Conservation (phyloP, 352 stramenopile species). For the Phytophthora vignae region DNA sequence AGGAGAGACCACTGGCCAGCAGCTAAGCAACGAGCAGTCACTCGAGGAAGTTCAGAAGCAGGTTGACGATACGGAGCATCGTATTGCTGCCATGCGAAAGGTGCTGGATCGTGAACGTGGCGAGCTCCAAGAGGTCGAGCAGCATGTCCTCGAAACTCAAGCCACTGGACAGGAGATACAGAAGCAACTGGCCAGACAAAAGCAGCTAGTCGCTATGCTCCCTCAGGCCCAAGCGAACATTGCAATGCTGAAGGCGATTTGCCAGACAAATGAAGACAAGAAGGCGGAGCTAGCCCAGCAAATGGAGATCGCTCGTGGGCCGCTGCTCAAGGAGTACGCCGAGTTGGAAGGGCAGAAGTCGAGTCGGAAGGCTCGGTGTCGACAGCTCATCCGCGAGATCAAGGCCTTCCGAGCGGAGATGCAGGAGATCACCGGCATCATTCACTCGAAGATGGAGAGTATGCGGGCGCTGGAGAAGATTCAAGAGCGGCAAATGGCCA, state of each 20-base stretch:
- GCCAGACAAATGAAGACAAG: slow-evolving; percentile 56
- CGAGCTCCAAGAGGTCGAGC: slow-evolving; percentile 37
- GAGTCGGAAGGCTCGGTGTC: slow-evolving; percentile 59
- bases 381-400: slow-evolving; percentile 74
- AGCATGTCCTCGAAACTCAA: slow-evolving; percentile 48
- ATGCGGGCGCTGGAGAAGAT: slow-evolving; percentile 63
- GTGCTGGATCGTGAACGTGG: slow-evolving; percentile 46
- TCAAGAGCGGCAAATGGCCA: slow-evolving; percentile 44
- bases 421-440: slow-evolving; percentile 61
- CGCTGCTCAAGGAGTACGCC: slow-evolving; percentile 60
- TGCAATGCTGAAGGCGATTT: slow-evolving; percentile 71
- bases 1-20: not conserved
- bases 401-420: slow-evolving; percentile 71
- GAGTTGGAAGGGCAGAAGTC: slow-evolving; percentile 52
- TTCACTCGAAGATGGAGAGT: slow-evolving; percentile 79
- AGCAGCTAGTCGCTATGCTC: slow-evolving; percentile 70
- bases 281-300: slow-evolving; percentile 59
- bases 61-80: slow-evolving; percentile 41
- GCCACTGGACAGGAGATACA: slow-evolving; percentile 43
- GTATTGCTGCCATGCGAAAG: slow-evolving; percentile 51
- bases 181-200: slow-evolving; percentile 55
- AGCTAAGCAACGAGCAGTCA: slow-evolving; percentile 23
- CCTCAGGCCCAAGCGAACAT: slow-evolving; percentile 75
- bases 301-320: slow-evolving; percentile 56
- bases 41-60: slow-evolving; percentile 46